Evolutionary conservation across 495 filamentous ascomycete species (phyloP).

Genomic region (Aspergillus sclerotiicarbonarius): DNA sequence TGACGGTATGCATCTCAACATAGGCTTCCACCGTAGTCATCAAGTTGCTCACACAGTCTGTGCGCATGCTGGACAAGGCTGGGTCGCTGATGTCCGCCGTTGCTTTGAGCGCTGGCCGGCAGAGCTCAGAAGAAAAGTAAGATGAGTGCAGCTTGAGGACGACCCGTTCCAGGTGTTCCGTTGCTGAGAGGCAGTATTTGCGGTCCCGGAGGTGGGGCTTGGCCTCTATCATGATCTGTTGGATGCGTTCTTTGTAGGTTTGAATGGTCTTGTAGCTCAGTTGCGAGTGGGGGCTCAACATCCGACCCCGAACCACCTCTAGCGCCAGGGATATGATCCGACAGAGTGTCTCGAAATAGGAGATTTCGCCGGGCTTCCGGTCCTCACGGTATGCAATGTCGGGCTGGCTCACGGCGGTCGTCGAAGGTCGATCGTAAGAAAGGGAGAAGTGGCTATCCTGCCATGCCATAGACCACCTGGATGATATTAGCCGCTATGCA

Average conservation of each 20-base stretch:
- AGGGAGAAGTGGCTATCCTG: constrained; percentile 61
- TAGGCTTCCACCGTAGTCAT: constrained; percentile 48
- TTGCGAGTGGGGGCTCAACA: constrained; percentile 42
- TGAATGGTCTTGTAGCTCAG: constrained; percentile 47
- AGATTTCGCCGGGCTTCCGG: constrained; percentile 38
- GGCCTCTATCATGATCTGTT: constrained; percentile 51
- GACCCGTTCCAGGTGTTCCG: constrained; percentile 54
- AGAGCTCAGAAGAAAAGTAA: constrained; percentile 59
- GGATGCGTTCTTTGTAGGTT: constrained; percentile 49
- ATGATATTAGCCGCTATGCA: constrained; percentile 8
- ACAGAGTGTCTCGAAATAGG: constrained; percentile 56
- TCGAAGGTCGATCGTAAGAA: constrained; percentile 57
- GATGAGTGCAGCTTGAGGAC: constrained; percentile 57
- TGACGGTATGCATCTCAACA: constrained; percentile 46
- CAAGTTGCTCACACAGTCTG: constrained; percentile 40
- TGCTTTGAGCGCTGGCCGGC: constrained; percentile 54
- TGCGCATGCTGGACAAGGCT: constrained; percentile 41
- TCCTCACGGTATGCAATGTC: constrained; percentile 45
- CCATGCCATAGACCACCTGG: constrained; percentile 61
- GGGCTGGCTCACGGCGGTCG: constrained; percentile 48
- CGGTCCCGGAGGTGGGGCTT: constrained; percentile 52
- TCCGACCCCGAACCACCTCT: constrained; percentile 57
- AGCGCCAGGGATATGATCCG: constrained; percentile 50
- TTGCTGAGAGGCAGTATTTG: constrained; percentile 43
- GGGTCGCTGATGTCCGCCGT: constrained; percentile 32